These are phyloP conservation scores for Puccinia sorghi DNA, from an alignment of 1,284 basidiomycete species.

Conservation along the genomic window DNA sequence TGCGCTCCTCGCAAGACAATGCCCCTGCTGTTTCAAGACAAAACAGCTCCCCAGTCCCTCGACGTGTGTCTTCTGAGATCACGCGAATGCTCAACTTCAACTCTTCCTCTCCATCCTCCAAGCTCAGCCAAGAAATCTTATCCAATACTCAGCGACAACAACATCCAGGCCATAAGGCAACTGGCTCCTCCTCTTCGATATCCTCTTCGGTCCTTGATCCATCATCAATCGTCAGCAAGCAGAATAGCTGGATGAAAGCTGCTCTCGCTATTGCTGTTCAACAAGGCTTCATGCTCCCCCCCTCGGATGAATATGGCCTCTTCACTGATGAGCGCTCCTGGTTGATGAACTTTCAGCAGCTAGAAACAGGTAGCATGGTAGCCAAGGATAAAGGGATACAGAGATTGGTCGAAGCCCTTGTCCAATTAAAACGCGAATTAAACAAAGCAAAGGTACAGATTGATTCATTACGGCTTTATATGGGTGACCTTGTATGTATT, in stretches of 20 bases:
- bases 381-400: slow-evolving; percentile 55
- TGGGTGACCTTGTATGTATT: background rate
- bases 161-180: background rate
- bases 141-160: slow-evolving; percentile 11
- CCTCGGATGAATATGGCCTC: slow-evolving; percentile 56
- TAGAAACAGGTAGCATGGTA: background rate
- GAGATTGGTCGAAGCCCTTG: slow-evolving; percentile 59
- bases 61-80: slow-evolving; percentile 31
- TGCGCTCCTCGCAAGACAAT: background rate
- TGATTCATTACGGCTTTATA: slow-evolving; percentile 40
- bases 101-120: slow-evolving; percentile 13
- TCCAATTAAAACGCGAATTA: slow-evolving; percentile 54
- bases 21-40: background rate
- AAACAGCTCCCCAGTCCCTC: slow-evolving; percentile 15
- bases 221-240: slow-evolving; percentile 72
- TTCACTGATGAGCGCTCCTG: slow-evolving; percentile 52
- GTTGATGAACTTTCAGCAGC: slow-evolving; percentile 43
- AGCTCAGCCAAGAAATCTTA: background rate
- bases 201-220: slow-evolving; percentile 25
- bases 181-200: slow-evolving; percentile 17
- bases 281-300: slow-evolving; percentile 76
- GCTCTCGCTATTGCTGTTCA: slow-evolving; percentile 75
- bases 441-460: slow-evolving; percentile 60
- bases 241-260: slow-evolving; percentile 83
- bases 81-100: slow-evolving; percentile 24